Evolutionary conservation across 768 basidiomycete species (phyloP).

Genomic region (Russula sp.): DNA sequence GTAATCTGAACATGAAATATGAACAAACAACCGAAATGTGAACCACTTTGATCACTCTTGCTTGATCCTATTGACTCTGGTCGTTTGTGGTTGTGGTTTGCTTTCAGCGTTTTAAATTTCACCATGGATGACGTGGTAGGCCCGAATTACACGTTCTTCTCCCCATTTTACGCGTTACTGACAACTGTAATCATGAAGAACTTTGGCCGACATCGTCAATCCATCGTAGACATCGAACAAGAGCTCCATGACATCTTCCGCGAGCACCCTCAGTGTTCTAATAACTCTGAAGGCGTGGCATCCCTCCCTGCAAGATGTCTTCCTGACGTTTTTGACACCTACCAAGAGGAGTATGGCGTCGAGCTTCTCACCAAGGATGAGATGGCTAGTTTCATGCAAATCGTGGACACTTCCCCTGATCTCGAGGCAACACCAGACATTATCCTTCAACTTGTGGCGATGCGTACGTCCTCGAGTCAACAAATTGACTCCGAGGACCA

Average conservation of each 20-base stretch:
- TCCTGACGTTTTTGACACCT: constrained; percentile 63
- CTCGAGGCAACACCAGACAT: constrained; percentile 68
- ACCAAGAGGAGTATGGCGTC: constrained; percentile 56
- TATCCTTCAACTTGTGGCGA: constrained; percentile 60
- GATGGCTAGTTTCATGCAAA: constrained; percentile 52
- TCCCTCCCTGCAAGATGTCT: constrained; percentile 70
- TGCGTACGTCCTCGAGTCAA: constrained; percentile 31
- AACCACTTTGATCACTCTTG: neutral
- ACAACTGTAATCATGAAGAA: constrained; percentile 15
- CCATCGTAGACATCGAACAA: constrained; percentile 66
- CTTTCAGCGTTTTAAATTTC: neutral
- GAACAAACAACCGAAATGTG: constrained; percentile 17
- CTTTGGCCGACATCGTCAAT: constrained; percentile 64
- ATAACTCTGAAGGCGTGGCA: constrained; percentile 57
- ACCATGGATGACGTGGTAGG: constrained; percentile 23
- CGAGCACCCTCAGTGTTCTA: constrained; percentile 57
- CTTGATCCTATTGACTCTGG: neutral
- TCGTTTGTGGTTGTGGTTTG: constrained; percentile 1
- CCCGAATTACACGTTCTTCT: neutral
- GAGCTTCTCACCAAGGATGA: constrained; percentile 67
- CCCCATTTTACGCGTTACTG: constrained; percentile 5
- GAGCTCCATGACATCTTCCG: constrained; percentile 66
- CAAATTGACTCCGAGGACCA: constrained; percentile 23
- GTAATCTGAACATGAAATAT: neutral
- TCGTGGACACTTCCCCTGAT: constrained; percentile 58